Base-by-base conservation (phyloP, 257 asterid species). In the Plantago elongata region DNA sequence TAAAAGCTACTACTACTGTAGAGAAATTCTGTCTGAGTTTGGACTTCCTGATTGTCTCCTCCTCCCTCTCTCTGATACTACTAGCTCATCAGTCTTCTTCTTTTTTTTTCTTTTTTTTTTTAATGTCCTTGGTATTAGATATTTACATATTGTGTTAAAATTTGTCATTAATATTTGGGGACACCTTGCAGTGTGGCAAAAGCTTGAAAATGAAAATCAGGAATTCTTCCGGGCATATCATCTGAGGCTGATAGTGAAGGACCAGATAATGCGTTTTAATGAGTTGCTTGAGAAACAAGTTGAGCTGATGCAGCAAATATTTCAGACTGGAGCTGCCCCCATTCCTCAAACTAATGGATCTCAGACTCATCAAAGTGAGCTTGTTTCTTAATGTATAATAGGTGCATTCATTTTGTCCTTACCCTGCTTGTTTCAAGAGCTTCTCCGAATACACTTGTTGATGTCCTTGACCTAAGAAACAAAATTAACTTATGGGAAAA, bases 121-220 rank as follows among this genome's bases (percentile, higher is more conserved):
- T 1, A 42, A 13, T 17, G 7, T 51, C 17, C 37, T 9, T 52
- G 22, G 29, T 52, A 51, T 8, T 51, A 18, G 51, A 42, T 54
- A 49, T 37, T 8, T 51, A 18, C 45, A 42, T 54, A 49, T 37
- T 52, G 15, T 56, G 22, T 11, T 42, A 46, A 46, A 37, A 57
- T 62, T 54, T 49, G 55, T 14, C 61, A 16, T 74, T 74, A 50
- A 81, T 48, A 30, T 54, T 30, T 60, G 49, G 30, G 51, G 47
- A 44, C 62, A 17, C 67, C 43, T 78, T 78, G 73, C 95, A 92
- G 99, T 92, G 74, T 92, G 99, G 99, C 94, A 86, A 74, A 86
- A 84, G 78, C 99, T 92, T 59, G 95, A 86, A 79, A 79, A 88
- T 54, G 89, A 92, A 83, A 92, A 92, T 65, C 83, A 49, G 72